These are phyloP conservation scores for Exophiala bonariae DNA, from an alignment of 2,329 filamentous ascomycete genomes.

Conservation along the genomic window DNA sequence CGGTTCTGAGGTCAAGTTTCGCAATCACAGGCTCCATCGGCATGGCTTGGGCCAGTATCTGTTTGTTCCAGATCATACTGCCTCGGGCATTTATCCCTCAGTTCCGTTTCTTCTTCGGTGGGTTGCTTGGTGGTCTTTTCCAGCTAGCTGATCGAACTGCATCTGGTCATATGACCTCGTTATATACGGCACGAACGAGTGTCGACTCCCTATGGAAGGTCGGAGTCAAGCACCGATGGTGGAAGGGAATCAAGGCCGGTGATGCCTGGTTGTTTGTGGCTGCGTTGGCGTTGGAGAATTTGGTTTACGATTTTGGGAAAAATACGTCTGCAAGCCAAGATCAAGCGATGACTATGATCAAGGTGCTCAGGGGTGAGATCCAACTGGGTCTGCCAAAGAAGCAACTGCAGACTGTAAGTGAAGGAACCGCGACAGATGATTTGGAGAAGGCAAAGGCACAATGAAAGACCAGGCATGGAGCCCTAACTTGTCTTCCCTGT, in stretches of 20 bases:
- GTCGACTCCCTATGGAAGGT: slow-evolving; percentile 89
- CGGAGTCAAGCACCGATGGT: slow-evolving; percentile 85
- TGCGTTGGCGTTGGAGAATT: slow-evolving; percentile 60
- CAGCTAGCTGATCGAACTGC: slow-evolving; percentile 67
- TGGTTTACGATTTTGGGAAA: slow-evolving; percentile 24
- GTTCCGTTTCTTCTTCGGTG: slow-evolving; percentile 86
- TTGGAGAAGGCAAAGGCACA: background rate
- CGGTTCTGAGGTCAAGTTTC: slow-evolving; percentile 71
- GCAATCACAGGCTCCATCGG: slow-evolving; percentile 83
- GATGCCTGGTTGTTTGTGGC: slow-evolving; percentile 82
- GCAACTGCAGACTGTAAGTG: background rate
- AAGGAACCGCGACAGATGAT: slow-evolving; percentile 3
- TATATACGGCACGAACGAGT: slow-evolving; percentile 76
- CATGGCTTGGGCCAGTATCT: slow-evolving; percentile 84
- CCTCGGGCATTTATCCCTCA: slow-evolving; percentile 74
- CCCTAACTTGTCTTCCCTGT: too few relatives aligned
- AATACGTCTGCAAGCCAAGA: slow-evolving; percentile 16
- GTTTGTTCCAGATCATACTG: slow-evolving; percentile 79
- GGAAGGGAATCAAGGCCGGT: slow-evolving; percentile 77
- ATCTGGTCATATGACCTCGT: slow-evolving; percentile 61
- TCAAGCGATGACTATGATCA: slow-evolving; percentile 21
- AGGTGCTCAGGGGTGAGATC: slow-evolving; percentile 27
- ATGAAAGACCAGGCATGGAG: background rate
- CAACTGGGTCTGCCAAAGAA: slow-evolving; percentile 25
- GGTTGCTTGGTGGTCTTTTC: slow-evolving; percentile 82